Percentiles rank a stretch among this genome's conserved stretches.
These are phyloP conservation scores for Lentinula aciculospora DNA, from an alignment of 768 basidiomycete genomes.

Conservation along the genomic window DNA sequence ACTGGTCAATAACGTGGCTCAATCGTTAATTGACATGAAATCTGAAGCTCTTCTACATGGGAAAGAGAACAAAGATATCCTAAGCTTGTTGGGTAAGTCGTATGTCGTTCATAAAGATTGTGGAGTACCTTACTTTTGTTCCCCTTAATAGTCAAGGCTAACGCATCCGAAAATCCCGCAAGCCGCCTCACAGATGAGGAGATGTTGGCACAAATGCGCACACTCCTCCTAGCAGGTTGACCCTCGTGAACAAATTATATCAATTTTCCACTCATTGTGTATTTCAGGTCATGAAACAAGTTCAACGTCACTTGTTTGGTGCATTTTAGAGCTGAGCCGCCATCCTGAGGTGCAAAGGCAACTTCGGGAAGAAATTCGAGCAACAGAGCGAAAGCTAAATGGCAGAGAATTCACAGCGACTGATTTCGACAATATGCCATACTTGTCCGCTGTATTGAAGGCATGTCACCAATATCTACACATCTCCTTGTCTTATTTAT, in stretches of 20 bases:
- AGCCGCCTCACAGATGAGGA: constrained; percentile 32
- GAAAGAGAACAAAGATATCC: constrained; percentile 45
- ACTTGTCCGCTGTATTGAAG: constrained; percentile 43
- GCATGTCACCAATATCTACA: constrained; percentile 15
- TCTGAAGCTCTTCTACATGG: constrained; percentile 41
- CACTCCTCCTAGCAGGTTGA: neutral
- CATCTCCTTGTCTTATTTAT: neutral
- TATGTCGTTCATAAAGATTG: neutral
- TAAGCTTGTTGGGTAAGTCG: constrained; percentile 50
- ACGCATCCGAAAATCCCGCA: constrained; percentile 30
- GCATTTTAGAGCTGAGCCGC: constrained; percentile 55
- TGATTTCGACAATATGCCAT: constrained; percentile 48
- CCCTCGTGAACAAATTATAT: no score
- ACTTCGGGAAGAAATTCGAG: constrained; percentile 57
- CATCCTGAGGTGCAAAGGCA: constrained; percentile 52
- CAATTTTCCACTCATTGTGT: neutral
- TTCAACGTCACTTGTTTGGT: constrained; percentile 54
- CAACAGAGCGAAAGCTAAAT: constrained; percentile 26
- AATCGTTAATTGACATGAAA: constrained; percentile 42
- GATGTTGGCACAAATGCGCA: constrained; percentile 35
- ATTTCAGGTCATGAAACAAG: constrained; percentile 49
- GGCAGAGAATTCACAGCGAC: constrained; percentile 35
- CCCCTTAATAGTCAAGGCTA: constrained; percentile 38
- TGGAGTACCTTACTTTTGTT: neutral
- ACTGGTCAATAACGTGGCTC: constrained; percentile 38